These are phyloP conservation scores for Globisporangium recalcitrans DNA, from an alignment of 352 stramenopile genomes.

Conservation along the genomic window DNA sequence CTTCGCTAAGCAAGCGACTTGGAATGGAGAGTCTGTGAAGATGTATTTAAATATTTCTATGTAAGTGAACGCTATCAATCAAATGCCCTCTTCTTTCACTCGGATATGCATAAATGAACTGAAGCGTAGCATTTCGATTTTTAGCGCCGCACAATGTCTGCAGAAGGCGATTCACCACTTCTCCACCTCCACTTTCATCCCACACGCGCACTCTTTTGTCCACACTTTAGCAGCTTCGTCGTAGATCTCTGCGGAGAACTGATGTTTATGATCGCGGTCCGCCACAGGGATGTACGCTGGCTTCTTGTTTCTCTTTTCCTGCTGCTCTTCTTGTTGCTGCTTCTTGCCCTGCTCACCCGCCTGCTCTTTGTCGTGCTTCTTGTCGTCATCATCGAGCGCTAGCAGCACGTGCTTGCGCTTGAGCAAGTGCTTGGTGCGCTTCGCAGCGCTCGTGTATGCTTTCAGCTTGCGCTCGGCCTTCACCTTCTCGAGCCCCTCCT, in stretches of 20 bases:
- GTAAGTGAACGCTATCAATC: slow-evolving; percentile 10
- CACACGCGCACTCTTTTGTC: slow-evolving; percentile 51
- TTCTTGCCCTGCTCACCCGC: background rate
- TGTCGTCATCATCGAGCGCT: slow-evolving; percentile 11
- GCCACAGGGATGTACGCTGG: slow-evolving; percentile 30
- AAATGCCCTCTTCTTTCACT: background rate
- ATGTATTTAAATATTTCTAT: slow-evolving; percentile 17
- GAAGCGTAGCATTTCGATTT: background rate
- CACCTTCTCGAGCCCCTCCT: slow-evolving; percentile 37
- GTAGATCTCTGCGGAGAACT: slow-evolving; percentile 36
- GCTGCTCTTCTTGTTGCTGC: slow-evolving; percentile 5
- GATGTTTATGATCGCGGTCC: slow-evolving; percentile 55
- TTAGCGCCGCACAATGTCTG: background rate
- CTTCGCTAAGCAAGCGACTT: background rate
- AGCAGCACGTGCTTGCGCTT: slow-evolving; percentile 35
- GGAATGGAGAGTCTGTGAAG: slow-evolving; percentile 1
- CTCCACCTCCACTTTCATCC: slow-evolving; percentile 65
- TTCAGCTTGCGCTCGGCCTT: slow-evolving; percentile 39
- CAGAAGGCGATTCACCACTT: slow-evolving; percentile 43
- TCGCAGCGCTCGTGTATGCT: slow-evolving; percentile 43
- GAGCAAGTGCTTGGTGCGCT: slow-evolving; percentile 52
- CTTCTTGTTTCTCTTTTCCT: slow-evolving; percentile 9
- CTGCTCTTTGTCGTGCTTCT: slow-evolving; percentile 2
- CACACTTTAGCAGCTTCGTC: slow-evolving; percentile 34
- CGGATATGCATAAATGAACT: background rate